phyloP scores from a whole-genome alignment of 805 yeast genomes.

The Saccharomycopsis sp. region DNA sequence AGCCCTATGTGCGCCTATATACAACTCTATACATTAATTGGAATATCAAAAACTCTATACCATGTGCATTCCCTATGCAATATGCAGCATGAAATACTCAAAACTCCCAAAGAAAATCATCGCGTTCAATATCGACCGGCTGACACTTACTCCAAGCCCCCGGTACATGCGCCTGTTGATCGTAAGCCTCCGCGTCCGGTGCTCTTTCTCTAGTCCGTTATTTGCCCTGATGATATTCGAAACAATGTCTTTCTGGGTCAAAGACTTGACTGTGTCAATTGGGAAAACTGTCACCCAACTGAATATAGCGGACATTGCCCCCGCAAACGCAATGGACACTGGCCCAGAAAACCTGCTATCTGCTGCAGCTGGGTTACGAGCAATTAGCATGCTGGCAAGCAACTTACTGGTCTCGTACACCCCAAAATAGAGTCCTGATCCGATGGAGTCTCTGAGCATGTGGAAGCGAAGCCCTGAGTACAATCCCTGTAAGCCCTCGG shows the following conservation, averaged over 20 bases:
- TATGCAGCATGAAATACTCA: conserved; percentile 58
- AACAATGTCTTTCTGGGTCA: conserved; percentile 68
- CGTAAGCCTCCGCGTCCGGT: conserved; percentile 28
- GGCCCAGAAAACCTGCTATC: conserved; percentile 33
- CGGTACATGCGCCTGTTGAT: conserved; percentile 52
- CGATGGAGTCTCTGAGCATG: conserved; percentile 57
- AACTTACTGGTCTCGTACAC: conserved; percentile 66
- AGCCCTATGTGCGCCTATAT: too few relatives aligned
- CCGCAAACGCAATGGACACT: conserved; percentile 53
- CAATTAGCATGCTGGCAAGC: conserved; percentile 30
- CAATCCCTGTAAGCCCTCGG: conserved; percentile 57
- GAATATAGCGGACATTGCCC: conserved; percentile 71
- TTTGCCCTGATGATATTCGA: conserved; percentile 51
- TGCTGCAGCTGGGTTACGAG: conserved; percentile 21
- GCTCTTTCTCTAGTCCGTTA: conserved; percentile 38
- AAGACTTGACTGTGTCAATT: conserved; percentile 71
- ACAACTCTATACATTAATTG: background rate
- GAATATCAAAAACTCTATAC: conserved; percentile 3
- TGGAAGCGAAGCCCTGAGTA: conserved; percentile 73
- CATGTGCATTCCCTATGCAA: conserved; percentile 29
- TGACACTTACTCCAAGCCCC: conserved; percentile 69
- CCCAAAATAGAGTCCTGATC: conserved; percentile 68
- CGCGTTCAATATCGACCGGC: conserved; percentile 66
- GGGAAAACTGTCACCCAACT: conserved; percentile 77
- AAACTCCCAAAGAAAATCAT: conserved; percentile 68